Evolutionary conservation across 2,329 filamentous ascomycete species (phyloP), one percentile per base, ranked within the genome.

Genomic region (Hirsutella rhossiliensis): DNA sequence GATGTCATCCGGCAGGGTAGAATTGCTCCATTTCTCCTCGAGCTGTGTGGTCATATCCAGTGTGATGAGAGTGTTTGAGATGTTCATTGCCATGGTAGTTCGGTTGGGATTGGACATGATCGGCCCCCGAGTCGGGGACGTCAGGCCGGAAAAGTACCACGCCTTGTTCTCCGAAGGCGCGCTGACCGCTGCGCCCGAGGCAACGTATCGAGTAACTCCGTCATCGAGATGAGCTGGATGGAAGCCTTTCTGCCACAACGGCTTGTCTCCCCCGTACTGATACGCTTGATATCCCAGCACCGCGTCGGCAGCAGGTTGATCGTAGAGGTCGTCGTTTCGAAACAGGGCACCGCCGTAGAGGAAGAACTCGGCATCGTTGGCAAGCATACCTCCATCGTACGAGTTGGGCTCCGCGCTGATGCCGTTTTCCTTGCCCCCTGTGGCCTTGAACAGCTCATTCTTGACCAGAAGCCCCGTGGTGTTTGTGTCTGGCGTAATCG

Each of bases 121-220:
- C 0, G 67, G 61, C 0, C 76, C 77, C 52, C 63, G 69, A 12
- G 60, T 59, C 0, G 66, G 58, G 0, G 76, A 69, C 13, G 65
- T 72, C 58, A 82, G 62, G 0, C 83, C 83, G 1, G 78, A 76
- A 50, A 87, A 84, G 52, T 86, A 86, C 66, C 78, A 87, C 0
- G 79, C 80, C 50, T 78, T 71, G 49, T 84, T 80, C 58, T 87
- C 82, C 0, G 80, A 84, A 0, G 82, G 81, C 0, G 75, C 78
- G 38, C 68, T 84, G 11, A 71, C 78, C 1, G 71, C 73, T 2
- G 73, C 82, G 17, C 83, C 82, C 49, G 74, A 78, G 0, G 80
- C 75, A 19, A 86, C 52, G 52, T 82, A 84, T 41, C 75, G 68
- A 18, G 74, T 84, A 5, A 82, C 56, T 7, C 54, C 59, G 4